Conservation (phyloP, 106 monocot species). For the Dendrobium officinale region DNA sequence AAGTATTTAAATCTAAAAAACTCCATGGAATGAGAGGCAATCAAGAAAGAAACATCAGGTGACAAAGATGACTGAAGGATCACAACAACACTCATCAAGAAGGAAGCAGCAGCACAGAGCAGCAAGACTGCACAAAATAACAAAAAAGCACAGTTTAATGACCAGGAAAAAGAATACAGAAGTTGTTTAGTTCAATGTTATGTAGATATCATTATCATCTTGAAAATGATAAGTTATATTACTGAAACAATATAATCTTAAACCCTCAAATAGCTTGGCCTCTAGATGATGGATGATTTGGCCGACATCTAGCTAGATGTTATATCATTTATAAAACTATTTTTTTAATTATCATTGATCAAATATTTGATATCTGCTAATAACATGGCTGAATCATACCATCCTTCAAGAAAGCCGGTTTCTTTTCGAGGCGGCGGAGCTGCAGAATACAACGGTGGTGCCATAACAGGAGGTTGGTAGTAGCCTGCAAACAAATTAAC, state of each 20-base stretch:
- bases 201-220: neutral
- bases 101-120: slow-evolving; percentile 69
- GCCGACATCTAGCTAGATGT: no score
- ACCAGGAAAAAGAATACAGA: neutral
- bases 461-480: slow-evolving; percentile 85
- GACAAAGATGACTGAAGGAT: slow-evolving; percentile 40
- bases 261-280: neutral
- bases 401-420: slow-evolving; percentile 69
- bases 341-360: neutral
- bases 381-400: slow-evolving; percentile 27
- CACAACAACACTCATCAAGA: slow-evolving; percentile 63
- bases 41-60: slow-evolving; percentile 4
- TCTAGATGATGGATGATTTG: no score
- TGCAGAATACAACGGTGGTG: slow-evolving; percentile 57
- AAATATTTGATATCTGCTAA: no score
- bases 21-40: no score
- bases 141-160: neutral
- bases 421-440: slow-evolving; percentile 40
- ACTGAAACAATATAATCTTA: neutral
- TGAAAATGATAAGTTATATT: neutral
- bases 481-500: slow-evolving; percentile 22
- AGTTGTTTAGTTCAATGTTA: no score
- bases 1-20: neutral
- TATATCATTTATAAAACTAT: no score
- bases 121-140: slow-evolving; percentile 28